These are phyloP conservation scores for Sclerotinia subarctica DNA, from an alignment of 2,329 filamentous ascomycete genomes.

Conservation along the genomic window DNA sequence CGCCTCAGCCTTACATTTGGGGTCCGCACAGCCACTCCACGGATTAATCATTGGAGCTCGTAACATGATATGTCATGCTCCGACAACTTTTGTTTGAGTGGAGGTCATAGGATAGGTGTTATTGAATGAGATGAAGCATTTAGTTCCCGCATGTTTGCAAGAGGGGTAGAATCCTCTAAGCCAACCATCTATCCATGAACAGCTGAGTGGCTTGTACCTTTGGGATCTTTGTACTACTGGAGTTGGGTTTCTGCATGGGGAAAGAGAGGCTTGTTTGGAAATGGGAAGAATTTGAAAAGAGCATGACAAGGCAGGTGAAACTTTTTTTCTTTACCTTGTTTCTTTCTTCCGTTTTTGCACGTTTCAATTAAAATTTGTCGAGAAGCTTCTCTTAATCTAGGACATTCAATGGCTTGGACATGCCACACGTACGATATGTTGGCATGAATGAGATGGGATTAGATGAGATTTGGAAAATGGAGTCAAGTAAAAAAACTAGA, in stretches of 20 bases:
- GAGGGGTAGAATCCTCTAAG: conserved; percentile 1
- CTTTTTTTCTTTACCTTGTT: not conserved
- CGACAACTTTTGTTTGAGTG: not conserved
- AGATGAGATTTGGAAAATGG: not conserved
- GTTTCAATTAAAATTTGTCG: not conserved
- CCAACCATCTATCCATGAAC: conserved; percentile 12
- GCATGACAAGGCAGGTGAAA: conserved; percentile 1
- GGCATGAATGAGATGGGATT: not conserved
- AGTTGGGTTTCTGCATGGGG: not conserved
- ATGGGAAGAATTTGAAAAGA: not conserved
- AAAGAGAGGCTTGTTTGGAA: not conserved
- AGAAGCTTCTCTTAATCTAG: not conserved
- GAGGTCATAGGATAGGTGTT: not conserved
- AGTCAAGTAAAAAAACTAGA: not conserved
- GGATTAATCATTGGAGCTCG: not conserved
- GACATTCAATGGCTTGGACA: not conserved
- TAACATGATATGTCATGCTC: not conserved
- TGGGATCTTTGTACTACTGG: not conserved
- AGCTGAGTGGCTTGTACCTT: conserved; percentile 9
- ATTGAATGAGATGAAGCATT: conserved; percentile 8
- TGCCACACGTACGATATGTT: not conserved
- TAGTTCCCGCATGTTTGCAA: not conserved
- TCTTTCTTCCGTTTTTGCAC: not conserved
- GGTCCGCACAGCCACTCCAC: conserved; percentile 1
- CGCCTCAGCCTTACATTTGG: conserved; percentile 10